These are phyloP conservation scores for Aspergillus sp. DNA, from an alignment of 2,329 filamentous ascomycete species.

Conservation along the genomic window DNA sequence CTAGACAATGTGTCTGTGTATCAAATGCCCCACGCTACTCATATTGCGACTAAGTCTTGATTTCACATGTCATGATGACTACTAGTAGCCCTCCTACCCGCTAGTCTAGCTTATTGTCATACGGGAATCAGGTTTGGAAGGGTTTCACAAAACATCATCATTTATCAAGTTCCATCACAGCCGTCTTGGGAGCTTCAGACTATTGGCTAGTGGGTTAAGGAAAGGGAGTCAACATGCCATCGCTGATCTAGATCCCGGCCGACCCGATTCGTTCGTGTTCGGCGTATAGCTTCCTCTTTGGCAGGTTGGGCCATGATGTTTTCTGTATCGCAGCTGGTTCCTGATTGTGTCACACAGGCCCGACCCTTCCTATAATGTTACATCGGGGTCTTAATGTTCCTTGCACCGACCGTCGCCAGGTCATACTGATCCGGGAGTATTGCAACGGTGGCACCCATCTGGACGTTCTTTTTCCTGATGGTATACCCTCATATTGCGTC, in stretches of 20 bases:
- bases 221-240: background rate
- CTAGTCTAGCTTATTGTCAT: background rate
- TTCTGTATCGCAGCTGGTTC: background rate
- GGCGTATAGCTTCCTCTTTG: background rate
- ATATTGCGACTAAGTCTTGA: background rate
- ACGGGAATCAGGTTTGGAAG: background rate
- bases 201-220: background rate
- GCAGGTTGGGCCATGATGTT: background rate
- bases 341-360: conserved; percentile 4
- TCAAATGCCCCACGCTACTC: background rate
- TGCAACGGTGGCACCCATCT: background rate
- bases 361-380: background rate
- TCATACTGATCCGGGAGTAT: background rate
- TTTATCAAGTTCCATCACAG: background rate
- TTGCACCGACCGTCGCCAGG: background rate
- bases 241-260: background rate
- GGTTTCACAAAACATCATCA: background rate
- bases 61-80: background rate
- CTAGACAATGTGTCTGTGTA: background rate
- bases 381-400: background rate
- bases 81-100: background rate
- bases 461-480: background rate
- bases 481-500: background rate
- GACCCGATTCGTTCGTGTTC: background rate
- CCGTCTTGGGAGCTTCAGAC: background rate